A percentile compares a stretch with the other conserved stretches of the same genome.
Conservation (phyloP, 257 asterid genomes). For the Solanum clarkiae region DNA sequence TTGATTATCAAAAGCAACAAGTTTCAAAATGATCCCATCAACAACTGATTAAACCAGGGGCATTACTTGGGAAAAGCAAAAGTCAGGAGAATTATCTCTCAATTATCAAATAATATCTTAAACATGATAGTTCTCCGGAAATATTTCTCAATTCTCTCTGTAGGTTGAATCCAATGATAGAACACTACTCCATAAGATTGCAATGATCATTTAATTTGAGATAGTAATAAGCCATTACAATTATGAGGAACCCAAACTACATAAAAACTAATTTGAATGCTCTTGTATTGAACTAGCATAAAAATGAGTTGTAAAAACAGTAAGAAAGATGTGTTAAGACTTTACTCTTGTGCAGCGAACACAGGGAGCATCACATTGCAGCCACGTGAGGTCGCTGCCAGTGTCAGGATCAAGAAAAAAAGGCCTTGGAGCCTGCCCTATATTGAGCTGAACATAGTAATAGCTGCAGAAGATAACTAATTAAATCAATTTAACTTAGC, state of each 20-base stretch:
- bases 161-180: not conserved
- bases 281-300: not conserved
- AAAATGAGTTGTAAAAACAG: not conserved
- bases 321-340: not conserved
- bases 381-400: constrained; percentile 99
- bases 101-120: not conserved
- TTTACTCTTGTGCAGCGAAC: constrained; percentile 76
- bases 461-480: constrained; percentile 29
- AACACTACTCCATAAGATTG: not conserved
- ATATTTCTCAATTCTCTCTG: not conserved
- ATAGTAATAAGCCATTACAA: not conserved
- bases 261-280: no score
- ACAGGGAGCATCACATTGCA: constrained; percentile 98
- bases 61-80: no score
- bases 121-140: not conserved
- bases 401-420: constrained; percentile 98
- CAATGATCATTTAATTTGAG: not conserved
- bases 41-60: not conserved
- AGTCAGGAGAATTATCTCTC: no score
- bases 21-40: not conserved
- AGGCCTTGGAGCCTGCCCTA: constrained; percentile 88
- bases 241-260: not conserved
- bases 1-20: not conserved
- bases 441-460: constrained; percentile 66
- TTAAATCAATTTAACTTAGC: not conserved